phyloP scores from a whole-genome alignment of 371 early-diverging fungal species.

The Syncephalastrum monosporum region DNA sequence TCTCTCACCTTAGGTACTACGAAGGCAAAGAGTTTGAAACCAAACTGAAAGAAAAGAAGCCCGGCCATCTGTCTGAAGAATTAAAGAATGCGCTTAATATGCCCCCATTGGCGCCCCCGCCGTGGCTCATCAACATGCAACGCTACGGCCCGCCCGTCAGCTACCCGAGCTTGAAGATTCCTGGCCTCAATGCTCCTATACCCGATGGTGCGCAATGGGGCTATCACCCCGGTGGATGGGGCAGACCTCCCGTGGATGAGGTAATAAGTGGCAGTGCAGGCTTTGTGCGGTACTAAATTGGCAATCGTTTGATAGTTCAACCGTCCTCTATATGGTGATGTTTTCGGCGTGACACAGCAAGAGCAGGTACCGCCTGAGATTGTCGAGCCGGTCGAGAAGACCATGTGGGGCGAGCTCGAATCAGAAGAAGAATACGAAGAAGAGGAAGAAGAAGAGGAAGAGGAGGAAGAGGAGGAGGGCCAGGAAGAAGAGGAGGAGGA shows the following conservation, averaged over 20 bases:
- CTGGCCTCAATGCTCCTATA: conserved; percentile 97
- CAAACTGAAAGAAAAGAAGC: conserved; percentile 83
- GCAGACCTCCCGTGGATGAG: conserved; percentile 96
- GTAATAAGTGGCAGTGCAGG: conserved; percentile 10
- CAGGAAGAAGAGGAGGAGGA: conserved; percentile 49
- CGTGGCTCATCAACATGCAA: conserved; percentile 99
- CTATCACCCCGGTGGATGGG: conserved; percentile 98
- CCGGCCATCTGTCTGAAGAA: conserved; percentile 88
- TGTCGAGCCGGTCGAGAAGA: conserved; percentile 70
- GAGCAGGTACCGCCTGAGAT: conserved; percentile 31
- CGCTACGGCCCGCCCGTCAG: conserved; percentile 96
- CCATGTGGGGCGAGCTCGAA: conserved; percentile 85
- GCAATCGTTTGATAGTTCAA: conserved; percentile 51
- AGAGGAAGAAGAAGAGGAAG: conserved; percentile 60
- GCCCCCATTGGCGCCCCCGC: conserved; percentile 94
- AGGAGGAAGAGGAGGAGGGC: conserved; percentile 60
- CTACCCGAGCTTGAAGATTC: conserved; percentile 91
- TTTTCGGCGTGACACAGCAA: conserved; percentile 74
- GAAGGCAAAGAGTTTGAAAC: conserved; percentile 97
- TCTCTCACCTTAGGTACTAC: conserved; percentile 72
- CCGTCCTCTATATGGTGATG: conserved; percentile 95
- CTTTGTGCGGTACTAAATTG: too few relatives aligned
- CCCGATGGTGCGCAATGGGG: conserved; percentile 99
- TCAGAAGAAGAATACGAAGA: conserved; percentile 63
- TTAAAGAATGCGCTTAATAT: conserved; percentile 88